Evolutionary conservation across 352 stramenopile genomes (phyloP).

Genomic region (Globisporangium middletonii): DNA sequence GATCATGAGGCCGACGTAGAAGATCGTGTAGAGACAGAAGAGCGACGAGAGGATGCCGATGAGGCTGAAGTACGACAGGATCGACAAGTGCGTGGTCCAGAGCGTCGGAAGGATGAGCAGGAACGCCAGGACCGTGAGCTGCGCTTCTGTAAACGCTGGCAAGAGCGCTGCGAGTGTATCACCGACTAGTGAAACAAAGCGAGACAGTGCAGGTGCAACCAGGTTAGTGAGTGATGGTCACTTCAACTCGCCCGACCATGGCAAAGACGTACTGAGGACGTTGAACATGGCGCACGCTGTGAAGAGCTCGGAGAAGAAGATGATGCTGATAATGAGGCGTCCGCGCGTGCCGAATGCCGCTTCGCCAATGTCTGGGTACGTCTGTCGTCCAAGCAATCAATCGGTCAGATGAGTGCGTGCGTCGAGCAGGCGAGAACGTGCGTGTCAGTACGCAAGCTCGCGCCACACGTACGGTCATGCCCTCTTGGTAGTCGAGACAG

Average conservation of each 20-base stretch:
- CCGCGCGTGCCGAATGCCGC: conserved; percentile 68
- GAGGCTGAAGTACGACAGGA: conserved; percentile 83
- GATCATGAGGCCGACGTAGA: conserved; percentile 69
- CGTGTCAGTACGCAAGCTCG: not conserved
- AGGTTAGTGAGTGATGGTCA: not conserved
- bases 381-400: conserved; percentile 12
- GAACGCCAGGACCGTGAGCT: conserved; percentile 67
- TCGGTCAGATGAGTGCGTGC: not conserved
- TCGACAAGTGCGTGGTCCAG: conserved; percentile 76
- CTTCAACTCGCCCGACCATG: not conserved
- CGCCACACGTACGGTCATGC: conserved; percentile 44
- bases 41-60: conserved; percentile 81
- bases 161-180: conserved; percentile 73
- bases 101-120: conserved; percentile 71
- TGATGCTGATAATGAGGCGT: conserved; percentile 64
- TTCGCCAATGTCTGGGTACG: conserved; percentile 81
- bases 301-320: conserved; percentile 83
- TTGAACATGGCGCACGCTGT: conserved; percentile 74
- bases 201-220: not conserved
- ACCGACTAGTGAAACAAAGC: conserved; percentile 33
- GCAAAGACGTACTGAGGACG: conserved; percentile 57
- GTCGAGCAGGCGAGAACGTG: not conserved
- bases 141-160: conserved; percentile 43
- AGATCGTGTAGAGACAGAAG: conserved; percentile 69
- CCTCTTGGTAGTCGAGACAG: conserved; percentile 74